These are phyloP conservation scores for Spiraea crenata DNA, from an alignment of 331 rosid genomes.

Conservation along the genomic window DNA sequence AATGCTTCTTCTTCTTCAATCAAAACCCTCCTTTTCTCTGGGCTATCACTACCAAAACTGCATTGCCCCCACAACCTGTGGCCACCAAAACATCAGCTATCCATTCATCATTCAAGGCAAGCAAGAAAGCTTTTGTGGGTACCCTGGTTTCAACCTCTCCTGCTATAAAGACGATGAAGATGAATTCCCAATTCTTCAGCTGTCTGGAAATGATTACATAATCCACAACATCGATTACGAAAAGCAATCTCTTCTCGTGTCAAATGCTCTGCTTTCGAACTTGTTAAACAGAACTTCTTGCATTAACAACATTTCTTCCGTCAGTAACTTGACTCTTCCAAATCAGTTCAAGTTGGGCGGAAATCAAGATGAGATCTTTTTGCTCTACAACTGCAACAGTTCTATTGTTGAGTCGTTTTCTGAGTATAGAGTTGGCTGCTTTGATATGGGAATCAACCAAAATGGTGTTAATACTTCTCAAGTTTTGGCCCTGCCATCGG, in stretches of 20 bases:
- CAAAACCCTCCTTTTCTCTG: neutral
- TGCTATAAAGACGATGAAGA: conserved; percentile 29
- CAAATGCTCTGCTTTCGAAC: conserved; percentile 29
- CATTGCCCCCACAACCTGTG: conserved; percentile 33
- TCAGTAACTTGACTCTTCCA: conserved; percentile 12
- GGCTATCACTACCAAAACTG: conserved; percentile 37
- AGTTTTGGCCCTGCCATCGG: conserved; percentile 38
- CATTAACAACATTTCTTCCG: neutral
- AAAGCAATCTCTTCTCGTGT: conserved; percentile 29
- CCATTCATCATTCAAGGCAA: conserved; percentile 44
- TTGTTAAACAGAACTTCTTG: conserved; percentile 19
- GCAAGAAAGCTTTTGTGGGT: conserved; percentile 51
- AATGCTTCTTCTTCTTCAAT: neutral
- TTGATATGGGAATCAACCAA: neutral
- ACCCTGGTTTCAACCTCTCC: conserved; percentile 46
- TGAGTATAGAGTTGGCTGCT: conserved; percentile 29
- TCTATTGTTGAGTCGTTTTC: neutral
- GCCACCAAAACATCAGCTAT: conserved; percentile 37
- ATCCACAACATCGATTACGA: conserved; percentile 42
- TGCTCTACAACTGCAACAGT: conserved; percentile 37
- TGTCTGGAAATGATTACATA: conserved; percentile 15
- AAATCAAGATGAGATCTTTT: neutral
- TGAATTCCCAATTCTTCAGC: conserved; percentile 33
- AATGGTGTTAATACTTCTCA: neutral
- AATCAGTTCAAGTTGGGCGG: neutral